Evolutionary conservation across 306 rosid genomes (phyloP), one percentile per base, ranked within the genome.

Genomic region (Parietaria judaica): DNA sequence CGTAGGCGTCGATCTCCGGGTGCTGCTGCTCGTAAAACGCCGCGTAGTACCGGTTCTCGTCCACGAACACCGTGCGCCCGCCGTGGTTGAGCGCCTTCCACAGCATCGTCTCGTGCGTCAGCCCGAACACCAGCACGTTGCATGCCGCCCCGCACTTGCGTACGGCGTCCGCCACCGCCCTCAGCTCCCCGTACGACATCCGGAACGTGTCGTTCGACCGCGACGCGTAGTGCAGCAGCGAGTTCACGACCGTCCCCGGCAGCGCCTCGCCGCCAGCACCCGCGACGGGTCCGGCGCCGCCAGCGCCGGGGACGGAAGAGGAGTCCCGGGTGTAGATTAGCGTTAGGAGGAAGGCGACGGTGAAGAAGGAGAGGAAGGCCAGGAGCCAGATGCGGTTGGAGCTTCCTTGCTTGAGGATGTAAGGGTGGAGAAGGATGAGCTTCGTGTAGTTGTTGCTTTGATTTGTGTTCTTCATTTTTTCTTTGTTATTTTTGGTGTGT

Each of bases 401-500:
- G 80, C 69, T 79, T 58, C 96, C 96, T 67, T 92, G 99, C 66
- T 92, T 92, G 54, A 88, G 99, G 78, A 92, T 88, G 61, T 92
- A 92, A 8, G 99, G 99, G 58, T 92, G 99, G 59, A 92, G 96
- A 61, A 92, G 99, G 65, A 92, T 92, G 58, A 92, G 84, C 75
- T 89, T 92, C 11, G 99, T 88, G 79, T 86, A 84, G 51, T 14
- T 66, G 55, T 56, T 44, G 31, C 39, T 58, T 14, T 36, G 3
- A 0, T 56, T 35, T 53, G 23, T 34, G 92, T 80, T 83, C 78
- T 86, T 89, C 89, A 84, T 87, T 8, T 52, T 71, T 35, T 56
- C 7, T 12, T 9, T 8, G 13, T 55, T 4, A 7, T 14, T 45
- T 17, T 45, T 45, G 10, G 14, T 17, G 50, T 60, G 5, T 63